These are phyloP conservation scores for Citrus cavaleriei DNA, from an alignment of 345 rosid species.

Conservation along the genomic window DNA sequence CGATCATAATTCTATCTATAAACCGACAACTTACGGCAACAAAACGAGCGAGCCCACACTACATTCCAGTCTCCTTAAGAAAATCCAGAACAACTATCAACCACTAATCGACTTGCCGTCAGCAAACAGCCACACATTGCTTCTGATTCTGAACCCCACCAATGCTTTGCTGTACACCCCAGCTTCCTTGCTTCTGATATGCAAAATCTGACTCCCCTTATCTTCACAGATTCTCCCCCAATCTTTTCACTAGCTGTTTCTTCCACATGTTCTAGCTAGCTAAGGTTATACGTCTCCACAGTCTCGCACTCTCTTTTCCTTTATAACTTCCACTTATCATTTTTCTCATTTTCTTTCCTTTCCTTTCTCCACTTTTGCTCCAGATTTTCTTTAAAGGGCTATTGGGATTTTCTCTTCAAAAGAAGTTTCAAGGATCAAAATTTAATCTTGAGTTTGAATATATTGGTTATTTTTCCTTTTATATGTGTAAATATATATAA, in stretches of 20 bases:
- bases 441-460: neutral
- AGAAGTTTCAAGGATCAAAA: neutral
- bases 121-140: neutral
- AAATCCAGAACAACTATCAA: neutral
- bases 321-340: neutral
- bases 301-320: neutral
- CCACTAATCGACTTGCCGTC: neutral
- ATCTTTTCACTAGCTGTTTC: neutral
- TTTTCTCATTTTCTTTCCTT: neutral
- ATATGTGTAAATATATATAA: neutral
- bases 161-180: conserved; percentile 14
- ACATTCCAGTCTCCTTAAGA: neutral
- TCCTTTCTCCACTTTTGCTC: neutral
- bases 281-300: neutral
- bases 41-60: neutral
- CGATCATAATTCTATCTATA: neutral
- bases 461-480: neutral
- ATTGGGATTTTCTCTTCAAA: neutral
- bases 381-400: neutral
- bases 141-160: conserved; percentile 9
- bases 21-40: neutral
- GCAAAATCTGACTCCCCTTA: conserved; percentile 21
- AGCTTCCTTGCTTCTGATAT: conserved; percentile 14
- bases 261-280: neutral
- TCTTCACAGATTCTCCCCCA: conserved; percentile 32